Conservation (phyloP, 305 asterid genomes). For the Solanum hybrid region DNA sequence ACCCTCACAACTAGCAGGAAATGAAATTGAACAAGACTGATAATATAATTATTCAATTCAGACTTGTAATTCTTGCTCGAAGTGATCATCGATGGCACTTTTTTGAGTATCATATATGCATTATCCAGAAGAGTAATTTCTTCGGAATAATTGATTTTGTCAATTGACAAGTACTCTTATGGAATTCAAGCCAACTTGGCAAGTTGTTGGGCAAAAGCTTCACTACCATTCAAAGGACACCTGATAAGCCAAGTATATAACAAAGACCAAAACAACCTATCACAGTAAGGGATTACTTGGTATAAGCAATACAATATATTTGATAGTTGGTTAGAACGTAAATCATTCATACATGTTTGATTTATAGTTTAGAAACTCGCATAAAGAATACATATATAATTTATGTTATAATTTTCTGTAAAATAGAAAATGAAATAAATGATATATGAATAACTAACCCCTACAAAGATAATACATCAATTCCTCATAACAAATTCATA, state of each 20-base stretch:
- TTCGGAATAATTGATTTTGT: neutral
- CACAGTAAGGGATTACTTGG: neutral
- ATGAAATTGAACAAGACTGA: neutral
- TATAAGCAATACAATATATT: neutral
- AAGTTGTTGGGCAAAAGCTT: neutral
- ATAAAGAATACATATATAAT: no score
- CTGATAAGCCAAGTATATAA: neutral
- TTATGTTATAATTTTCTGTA: no score
- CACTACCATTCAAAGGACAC: neutral
- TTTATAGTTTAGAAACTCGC: neutral
- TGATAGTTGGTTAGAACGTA: no score
- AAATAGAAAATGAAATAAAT: no score
- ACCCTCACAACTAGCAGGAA: neutral
- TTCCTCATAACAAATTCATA: no score
- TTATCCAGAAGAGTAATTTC: neutral
- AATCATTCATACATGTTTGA: neutral
- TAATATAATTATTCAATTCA: neutral
- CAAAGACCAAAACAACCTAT: neutral
- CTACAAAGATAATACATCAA: no score
- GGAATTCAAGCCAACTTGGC: neutral
- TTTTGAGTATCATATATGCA: neutral
- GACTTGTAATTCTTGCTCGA: neutral
- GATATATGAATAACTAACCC: no score
- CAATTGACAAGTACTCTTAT: neutral
- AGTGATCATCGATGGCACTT: neutral